Evolutionary conservation across 2,329 filamentous ascomycete genomes (phyloP), one percentile per base, ranked within the genome.

Genomic region (Aureobasidium uvarum): DNA sequence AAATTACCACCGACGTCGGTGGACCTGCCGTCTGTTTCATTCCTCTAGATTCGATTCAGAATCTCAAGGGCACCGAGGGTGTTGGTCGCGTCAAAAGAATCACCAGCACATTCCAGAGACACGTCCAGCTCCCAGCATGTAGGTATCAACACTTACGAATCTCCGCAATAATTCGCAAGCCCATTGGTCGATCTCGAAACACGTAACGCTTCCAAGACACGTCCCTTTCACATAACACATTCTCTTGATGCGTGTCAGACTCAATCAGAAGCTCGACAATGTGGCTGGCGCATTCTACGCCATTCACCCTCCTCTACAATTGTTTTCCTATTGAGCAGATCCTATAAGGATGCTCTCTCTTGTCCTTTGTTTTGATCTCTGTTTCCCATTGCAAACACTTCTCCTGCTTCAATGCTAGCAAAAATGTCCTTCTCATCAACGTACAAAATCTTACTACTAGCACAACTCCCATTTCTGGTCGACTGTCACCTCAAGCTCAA

Each of bases 401-500:
- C 28, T 33, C 16, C 28, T 33, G 6, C 46, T 52, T 52, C 8
- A 13, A 52, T 16, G 28, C 43, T 4, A 43, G 36, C 60, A 54
- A 45, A 45, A 4, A 65, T 58, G 64, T 20, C 46, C 6, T 23
- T 14, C 31, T 38, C 55, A 25, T 39, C 51, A 46, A 25, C 25
- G 33, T 7, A 41, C n/a, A 43, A 25, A 25, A 2, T 54, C 25
- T 36, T 56, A 2, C 16, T 59, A n/a, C 63, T 72, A 33, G 43
- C 59, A n/a, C 36, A 48, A 14, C 33, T 63, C 10, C n/a, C 36
- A 1, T 36, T 64, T 41, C 36, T 84, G 58, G 84, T 81, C 71
- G 83, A 84, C 58, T 90, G 87, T 50, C 94, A 98, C 76, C 90
- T 96, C 83, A 79, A 85, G 41, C 88, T 97, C 84, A 77, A 71